Evolutionary conservation across 1,284 basidiomycete species (phyloP).

Genomic region (Retiboletus flavoniger): DNA sequence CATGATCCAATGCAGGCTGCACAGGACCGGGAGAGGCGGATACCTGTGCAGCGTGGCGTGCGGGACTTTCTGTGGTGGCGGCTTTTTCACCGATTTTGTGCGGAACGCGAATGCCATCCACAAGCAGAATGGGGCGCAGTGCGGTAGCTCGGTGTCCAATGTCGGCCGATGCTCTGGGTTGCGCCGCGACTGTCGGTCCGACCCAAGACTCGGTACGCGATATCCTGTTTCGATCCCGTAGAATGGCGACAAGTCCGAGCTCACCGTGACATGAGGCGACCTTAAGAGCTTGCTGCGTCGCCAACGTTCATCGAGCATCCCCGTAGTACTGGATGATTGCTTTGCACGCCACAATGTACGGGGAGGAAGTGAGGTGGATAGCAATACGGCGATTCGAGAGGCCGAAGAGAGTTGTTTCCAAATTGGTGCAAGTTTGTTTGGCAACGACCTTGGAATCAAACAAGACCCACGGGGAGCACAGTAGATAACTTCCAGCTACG

Average conservation of each 20-base stretch:
- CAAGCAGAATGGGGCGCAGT: not conserved
- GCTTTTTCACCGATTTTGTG: not conserved
- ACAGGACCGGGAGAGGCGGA: not conserved
- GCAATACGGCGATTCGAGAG: too few relatives aligned
- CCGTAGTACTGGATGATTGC: not conserved
- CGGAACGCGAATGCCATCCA: not conserved
- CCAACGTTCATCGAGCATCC: not conserved
- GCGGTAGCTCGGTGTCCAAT: not conserved
- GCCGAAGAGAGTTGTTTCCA: not conserved
- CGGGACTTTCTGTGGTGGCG: not conserved
- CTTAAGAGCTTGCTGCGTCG: not conserved
- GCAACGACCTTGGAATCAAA: slow-evolving; percentile 29
- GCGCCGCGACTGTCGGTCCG: not conserved
- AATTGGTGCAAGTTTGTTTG: slow-evolving; percentile 26
- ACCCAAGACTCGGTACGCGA: not conserved
- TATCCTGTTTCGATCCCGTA: not conserved
- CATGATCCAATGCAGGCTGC: not conserved
- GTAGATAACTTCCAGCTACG: not conserved
- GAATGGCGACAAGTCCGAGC: not conserved
- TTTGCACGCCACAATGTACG: not conserved
- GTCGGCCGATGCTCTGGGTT: not conserved
- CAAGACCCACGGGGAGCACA: slow-evolving; percentile 15
- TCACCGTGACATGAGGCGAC: not conserved
- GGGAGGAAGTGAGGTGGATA: not conserved
- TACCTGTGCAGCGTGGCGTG: slow-evolving; percentile 9